phyloP scores from a whole-genome alignment of 1,139 yeast species.

The Lodderomyces jiufengensis region DNA sequence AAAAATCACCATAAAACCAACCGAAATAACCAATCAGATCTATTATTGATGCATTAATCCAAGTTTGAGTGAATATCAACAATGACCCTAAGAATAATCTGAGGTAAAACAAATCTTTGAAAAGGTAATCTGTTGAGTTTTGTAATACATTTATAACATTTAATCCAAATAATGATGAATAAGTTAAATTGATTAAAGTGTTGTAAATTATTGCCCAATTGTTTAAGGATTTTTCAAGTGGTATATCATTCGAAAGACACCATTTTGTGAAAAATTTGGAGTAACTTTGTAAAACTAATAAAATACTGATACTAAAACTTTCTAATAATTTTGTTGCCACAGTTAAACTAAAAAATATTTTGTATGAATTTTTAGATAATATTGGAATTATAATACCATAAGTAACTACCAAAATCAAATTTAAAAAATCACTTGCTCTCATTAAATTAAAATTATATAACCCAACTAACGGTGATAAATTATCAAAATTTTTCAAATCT shows the following conservation, averaged over 20 bases:
- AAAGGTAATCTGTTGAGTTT: slow-evolving; percentile 17
- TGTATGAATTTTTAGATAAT: slow-evolving; percentile 22
- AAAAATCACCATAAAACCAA: slow-evolving; percentile 89
- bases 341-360: slow-evolving; percentile 45
- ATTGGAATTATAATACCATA: slow-evolving; percentile 45
- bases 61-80: slow-evolving; percentile 58
- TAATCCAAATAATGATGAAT: slow-evolving; percentile 43
- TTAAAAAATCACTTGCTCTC: slow-evolving; percentile 63
- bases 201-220: slow-evolving; percentile 79
- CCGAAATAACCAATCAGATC: slow-evolving; percentile 81
- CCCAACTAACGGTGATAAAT: slow-evolving; percentile 59
- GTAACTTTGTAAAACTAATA: slow-evolving; percentile 60
- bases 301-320: slow-evolving; percentile 47
- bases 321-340: slow-evolving; percentile 51
- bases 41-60: slow-evolving; percentile 71
- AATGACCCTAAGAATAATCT: slow-evolving; percentile 56
- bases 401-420: slow-evolving; percentile 45
- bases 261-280: slow-evolving; percentile 64
- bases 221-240: slow-evolving; percentile 65
- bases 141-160: slow-evolving; percentile 30
- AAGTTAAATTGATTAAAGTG: slow-evolving; percentile 42
- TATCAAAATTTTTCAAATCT: slow-evolving; percentile 44
- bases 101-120: slow-evolving; percentile 47
- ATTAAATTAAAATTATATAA: slow-evolving; percentile 63
- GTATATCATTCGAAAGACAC: slow-evolving; percentile 63